Evolutionary conservation across 805 yeast genomes (phyloP), one percentile per base, ranked within the genome.

Genomic region (Citeromyces matritensis): DNA sequence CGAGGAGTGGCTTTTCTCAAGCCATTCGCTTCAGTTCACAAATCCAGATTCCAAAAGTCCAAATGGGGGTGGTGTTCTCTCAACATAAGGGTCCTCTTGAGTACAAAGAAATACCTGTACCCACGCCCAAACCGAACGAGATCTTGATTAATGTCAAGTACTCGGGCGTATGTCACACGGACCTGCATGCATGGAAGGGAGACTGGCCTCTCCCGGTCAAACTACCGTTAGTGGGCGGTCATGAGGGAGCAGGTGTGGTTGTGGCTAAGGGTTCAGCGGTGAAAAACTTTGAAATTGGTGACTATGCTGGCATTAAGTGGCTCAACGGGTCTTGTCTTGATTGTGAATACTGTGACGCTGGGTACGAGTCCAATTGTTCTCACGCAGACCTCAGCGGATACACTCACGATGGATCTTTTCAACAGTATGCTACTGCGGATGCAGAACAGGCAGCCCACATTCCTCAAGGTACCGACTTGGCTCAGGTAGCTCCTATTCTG

Each of bases 141-240:
- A 55, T 73, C 36, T 62, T 73, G 49, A 60, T 73, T 44, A 66
- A 73, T 46, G 75, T 73, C 48, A 72, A 72, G 55, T 73, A 70
- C 58, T 73, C 82, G 7, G 82, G 82, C 53, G 81, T 73, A 35
- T 73, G 82, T 50, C 82, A 73, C 60, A 73, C 81, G 17, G 82
- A 73, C 49, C 65, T 73, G 50, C 82, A 73, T 55, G 81, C 81
- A 27, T 71, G 77, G 77, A 67, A 70, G 46, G 78, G 78, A 45
- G 79, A 71, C 47, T 71, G 78, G 79, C 72, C 80, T 37, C 60
- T 73, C 55, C 65, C 55, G 45, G 60, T 46, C 51, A 64, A 46
- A 58, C 57, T 72, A 42, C 79, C 79, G 27, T 58, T 73, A 44
- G 75, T 73, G 29, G 80, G 80, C 44, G 80, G 80, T 47, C 80